A percentile compares a stretch with the other conserved stretches of the same genome.
These are phyloP conservation scores for Delphinella strobiligena DNA, from an alignment of 2,329 filamentous ascomycete genomes.

Conservation along the genomic window DNA sequence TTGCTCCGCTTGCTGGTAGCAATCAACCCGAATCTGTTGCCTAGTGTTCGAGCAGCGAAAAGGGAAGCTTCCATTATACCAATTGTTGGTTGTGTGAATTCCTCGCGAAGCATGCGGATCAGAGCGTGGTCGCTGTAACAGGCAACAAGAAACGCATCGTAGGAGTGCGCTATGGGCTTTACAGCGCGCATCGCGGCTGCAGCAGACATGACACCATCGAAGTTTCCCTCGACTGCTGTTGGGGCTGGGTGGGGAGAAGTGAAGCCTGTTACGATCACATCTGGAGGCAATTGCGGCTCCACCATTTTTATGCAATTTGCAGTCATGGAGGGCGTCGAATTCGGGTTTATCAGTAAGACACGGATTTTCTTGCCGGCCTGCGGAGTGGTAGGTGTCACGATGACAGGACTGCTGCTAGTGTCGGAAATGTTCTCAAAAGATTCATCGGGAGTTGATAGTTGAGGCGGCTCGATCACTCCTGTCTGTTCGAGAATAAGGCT, in stretches of 20 bases:
- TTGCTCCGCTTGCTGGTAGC: slow-evolving; percentile 29
- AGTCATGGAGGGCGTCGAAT: slow-evolving; percentile 37
- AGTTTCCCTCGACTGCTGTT: slow-evolving; percentile 38
- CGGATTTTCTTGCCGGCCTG: no score
- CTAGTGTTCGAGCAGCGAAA: slow-evolving; percentile 39
- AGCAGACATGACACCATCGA: slow-evolving; percentile 39
- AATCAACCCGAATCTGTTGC: slow-evolving; percentile 33
- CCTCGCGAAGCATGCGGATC: slow-evolving; percentile 34
- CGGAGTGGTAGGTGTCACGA: no score
- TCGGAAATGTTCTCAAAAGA: not conserved
- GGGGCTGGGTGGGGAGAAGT: slow-evolving; percentile 38
- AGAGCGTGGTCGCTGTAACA: slow-evolving; percentile 39
- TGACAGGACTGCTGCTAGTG: no score
- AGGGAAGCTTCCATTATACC: slow-evolving; percentile 41
- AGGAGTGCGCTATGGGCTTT: slow-evolving; percentile 29
- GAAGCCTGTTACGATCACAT: slow-evolving; percentile 38
- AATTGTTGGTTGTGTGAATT: slow-evolving; percentile 31
- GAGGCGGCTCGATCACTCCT: slow-evolving; percentile 22
- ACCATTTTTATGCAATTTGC: slow-evolving; percentile 34
- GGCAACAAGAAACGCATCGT: slow-evolving; percentile 37
- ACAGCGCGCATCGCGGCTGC: slow-evolving; percentile 36
- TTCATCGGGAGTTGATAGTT: slow-evolving; percentile 5
- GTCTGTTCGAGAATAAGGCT: slow-evolving; percentile 24
- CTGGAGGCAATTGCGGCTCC: slow-evolving; percentile 30
- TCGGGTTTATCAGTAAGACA: slow-evolving; percentile 38